A percentile compares a stretch with the other conserved stretches of the same genome.
These are phyloP conservation scores for Penicillium sp. DNA, from an alignment of 2,329 filamentous ascomycete genomes.

Conservation along the genomic window DNA sequence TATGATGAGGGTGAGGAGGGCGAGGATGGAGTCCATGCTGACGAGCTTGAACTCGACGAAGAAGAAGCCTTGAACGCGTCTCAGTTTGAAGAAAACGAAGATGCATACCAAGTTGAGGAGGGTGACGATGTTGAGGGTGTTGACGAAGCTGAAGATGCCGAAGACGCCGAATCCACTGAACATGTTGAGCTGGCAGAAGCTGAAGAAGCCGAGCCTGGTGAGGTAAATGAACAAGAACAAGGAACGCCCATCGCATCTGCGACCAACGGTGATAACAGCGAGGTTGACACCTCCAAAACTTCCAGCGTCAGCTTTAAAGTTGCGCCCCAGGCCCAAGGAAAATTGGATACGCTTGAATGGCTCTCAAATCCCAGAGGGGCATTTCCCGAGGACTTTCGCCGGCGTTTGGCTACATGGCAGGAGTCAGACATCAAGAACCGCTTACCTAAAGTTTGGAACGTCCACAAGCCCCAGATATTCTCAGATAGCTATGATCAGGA, in stretches of 20 bases:
- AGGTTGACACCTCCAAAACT: neutral
- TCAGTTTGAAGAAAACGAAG: constrained; percentile 13
- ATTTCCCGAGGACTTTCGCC: constrained; percentile 19
- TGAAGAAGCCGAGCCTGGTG: constrained; percentile 25
- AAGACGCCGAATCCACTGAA: constrained; percentile 23
- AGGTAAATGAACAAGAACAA: constrained; percentile 9
- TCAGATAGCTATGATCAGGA: constrained; percentile 36
- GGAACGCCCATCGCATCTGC: constrained; percentile 7
- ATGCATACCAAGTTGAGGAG: constrained; percentile 11
- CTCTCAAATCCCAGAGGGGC: constrained; percentile 20
- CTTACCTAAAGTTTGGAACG: constrained; percentile 37
- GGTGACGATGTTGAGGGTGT: constrained; percentile 17
- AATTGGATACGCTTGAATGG: constrained; percentile 11
- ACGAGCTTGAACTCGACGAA: constrained; percentile 8
- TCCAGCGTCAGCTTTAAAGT: neutral
- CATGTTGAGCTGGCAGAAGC: constrained; percentile 16
- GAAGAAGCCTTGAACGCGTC: constrained; percentile 11
- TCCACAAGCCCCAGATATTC: constrained; percentile 38
- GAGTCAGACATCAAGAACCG: constrained; percentile 30
- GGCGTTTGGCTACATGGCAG: constrained; percentile 18
- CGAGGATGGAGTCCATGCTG: constrained; percentile 3
- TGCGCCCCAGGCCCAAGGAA: neutral
- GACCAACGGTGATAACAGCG: constrained; percentile 7
- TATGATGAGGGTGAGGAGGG: constrained; percentile 12
- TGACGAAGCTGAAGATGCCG: constrained; percentile 18